Percentiles rank a stretch among this genome's conserved stretches.
These are phyloP conservation scores for Candida parachauliodes DNA, from an alignment of 805 yeast species.

Conservation along the genomic window DNA sequence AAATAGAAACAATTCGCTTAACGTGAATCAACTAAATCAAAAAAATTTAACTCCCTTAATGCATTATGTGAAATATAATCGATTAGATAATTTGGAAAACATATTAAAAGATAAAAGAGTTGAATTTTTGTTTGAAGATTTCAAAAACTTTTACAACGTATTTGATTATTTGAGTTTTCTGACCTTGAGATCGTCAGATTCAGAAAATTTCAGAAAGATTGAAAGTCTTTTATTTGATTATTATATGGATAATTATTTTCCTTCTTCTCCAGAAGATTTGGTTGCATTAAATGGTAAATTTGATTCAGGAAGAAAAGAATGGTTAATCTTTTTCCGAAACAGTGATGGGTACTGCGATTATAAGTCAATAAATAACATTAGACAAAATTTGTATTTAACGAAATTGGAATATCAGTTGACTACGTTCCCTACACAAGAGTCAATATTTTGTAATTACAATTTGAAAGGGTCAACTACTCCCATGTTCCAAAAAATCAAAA, in stretches of 20 bases:
- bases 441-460: slow-evolving; percentile 22
- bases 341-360: slow-evolving; percentile 10
- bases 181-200: slow-evolving; percentile 22
- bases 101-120: slow-evolving; percentile 50
- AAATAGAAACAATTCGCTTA: slow-evolving; percentile 22
- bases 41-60: slow-evolving; percentile 66
- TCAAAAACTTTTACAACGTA: slow-evolving; percentile 29
- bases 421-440: slow-evolving; percentile 18
- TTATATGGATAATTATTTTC: slow-evolving; percentile 20
- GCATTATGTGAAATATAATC: slow-evolving; percentile 64
- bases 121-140: slow-evolving; percentile 31
- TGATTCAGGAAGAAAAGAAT: slow-evolving; percentile 27
- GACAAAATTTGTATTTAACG: slow-evolving; percentile 21
- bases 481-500: slow-evolving; percentile 40
- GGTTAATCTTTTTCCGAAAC: slow-evolving; percentile 26
- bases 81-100: slow-evolving; percentile 53
- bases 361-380: slow-evolving; percentile 17
- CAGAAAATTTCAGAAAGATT: slow-evolving; percentile 19
- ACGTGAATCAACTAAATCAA: slow-evolving; percentile 57
- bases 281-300: slow-evolving; percentile 33
- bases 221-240: slow-evolving; percentile 19
- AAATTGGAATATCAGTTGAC: slow-evolving; percentile 19
- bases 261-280: slow-evolving; percentile 13
- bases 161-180: slow-evolving; percentile 37
- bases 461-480: slow-evolving; percentile 27